Conservation (phyloP, 805 yeast genomes). For the Lipomyces oligophaga region DNA sequence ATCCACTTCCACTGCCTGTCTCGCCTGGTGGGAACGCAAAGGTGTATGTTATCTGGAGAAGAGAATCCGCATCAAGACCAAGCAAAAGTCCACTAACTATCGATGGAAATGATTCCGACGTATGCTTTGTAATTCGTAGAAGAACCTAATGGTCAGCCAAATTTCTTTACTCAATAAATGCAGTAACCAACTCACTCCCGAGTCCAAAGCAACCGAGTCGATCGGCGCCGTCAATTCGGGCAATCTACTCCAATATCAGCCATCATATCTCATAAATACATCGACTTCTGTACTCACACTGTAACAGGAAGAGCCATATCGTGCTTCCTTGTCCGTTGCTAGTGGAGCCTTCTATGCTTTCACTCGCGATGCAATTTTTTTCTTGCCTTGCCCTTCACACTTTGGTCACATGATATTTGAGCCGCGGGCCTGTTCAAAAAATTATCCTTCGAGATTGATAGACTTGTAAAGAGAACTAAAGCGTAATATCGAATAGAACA, state of each 20-base stretch:
- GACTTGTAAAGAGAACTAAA: not conserved
- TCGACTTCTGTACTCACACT: conserved; percentile 16
- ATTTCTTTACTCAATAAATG: not conserved
- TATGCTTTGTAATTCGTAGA: conserved; percentile 61
- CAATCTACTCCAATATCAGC: conserved; percentile 6
- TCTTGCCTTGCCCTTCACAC: not conserved
- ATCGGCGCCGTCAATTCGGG: conserved; percentile 28
- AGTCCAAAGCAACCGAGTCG: conserved; percentile 23
- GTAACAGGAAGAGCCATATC: conserved; percentile 26
- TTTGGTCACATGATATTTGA: too few species aligned
- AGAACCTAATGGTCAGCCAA: conserved; percentile 38
- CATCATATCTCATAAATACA: too few species aligned
- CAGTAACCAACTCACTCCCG: conserved; percentile 27
- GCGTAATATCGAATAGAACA: too few species aligned
- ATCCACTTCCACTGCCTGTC: conserved; percentile 19
- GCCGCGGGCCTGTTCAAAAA: too few species aligned
- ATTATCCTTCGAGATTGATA: too few species aligned
- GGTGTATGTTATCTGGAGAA: conserved; percentile 51
- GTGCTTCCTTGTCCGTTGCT: not conserved
- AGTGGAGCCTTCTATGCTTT: not conserved
- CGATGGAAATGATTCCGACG: conserved; percentile 59
- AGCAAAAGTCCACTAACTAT: conserved; percentile 66
- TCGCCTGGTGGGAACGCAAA: conserved; percentile 66
- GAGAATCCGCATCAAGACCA: conserved; percentile 56
- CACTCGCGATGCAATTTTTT: not conserved